Percentiles rank a stretch among this genome's conserved stretches.
Conservation (phyloP, 495 filamentous ascomycete genomes). For the Tricharina praecox region DNA sequence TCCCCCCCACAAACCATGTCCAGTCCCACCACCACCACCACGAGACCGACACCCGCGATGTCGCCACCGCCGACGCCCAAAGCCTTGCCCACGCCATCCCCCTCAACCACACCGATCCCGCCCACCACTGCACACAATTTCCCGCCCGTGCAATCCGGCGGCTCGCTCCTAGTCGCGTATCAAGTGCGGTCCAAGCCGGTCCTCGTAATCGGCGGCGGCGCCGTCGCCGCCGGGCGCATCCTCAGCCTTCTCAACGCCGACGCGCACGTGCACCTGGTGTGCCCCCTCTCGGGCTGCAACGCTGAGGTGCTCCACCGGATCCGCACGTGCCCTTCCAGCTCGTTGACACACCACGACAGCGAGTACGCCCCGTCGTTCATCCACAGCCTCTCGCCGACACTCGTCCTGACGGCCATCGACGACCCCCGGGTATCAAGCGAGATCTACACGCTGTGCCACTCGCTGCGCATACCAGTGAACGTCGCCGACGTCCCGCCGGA, state of each 20-base stretch:
- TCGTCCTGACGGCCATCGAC: conserved; percentile 87
- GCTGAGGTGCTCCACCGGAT: conserved; percentile 74
- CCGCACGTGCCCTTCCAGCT: conserved; percentile 24
- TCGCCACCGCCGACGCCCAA: not conserved
- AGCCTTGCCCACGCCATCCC: not conserved
- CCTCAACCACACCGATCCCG: not conserved
- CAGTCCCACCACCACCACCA: conserved; percentile 4
- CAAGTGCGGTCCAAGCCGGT: conserved; percentile 71
- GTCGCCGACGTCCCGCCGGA: conserved; percentile 93
- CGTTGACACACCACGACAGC: conserved; percentile 58
- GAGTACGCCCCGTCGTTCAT: conserved; percentile 70
- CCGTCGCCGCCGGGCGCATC: conserved; percentile 94
- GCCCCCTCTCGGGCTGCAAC: conserved; percentile 63
- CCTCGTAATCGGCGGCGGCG: conserved; percentile 74
- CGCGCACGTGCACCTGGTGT: conserved; percentile 70
- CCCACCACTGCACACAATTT: conserved; percentile 1
- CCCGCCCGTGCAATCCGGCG: conserved; percentile 70
- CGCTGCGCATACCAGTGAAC: conserved; percentile 68
- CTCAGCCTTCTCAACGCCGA: conserved; percentile 86
- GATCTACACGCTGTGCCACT: conserved; percentile 86
- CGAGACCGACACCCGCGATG: not conserved
- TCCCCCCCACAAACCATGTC: not conserved
- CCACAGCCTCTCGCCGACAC: conserved; percentile 43
- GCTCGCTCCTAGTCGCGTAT: conserved; percentile 87
- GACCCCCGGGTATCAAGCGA: conserved; percentile 69